phyloP scores from a whole-genome alignment of 106 monocot species.

The Triglochin maritima region DNA sequence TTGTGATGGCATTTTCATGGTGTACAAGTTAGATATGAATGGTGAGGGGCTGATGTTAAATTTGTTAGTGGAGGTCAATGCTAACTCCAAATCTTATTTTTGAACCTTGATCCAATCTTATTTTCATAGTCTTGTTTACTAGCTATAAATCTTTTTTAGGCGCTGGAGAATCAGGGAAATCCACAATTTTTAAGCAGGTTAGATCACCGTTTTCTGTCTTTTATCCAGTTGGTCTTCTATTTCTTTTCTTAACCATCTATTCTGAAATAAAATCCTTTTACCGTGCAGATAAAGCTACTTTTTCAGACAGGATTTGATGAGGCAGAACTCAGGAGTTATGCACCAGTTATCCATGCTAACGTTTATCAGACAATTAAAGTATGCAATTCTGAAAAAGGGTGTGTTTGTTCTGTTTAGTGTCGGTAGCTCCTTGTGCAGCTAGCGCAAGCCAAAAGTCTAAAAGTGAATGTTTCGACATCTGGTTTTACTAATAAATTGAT shows the following conservation, averaged over 20 bases:
- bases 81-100: background rate
- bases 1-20: too few relatives aligned
- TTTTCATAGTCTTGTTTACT: too few relatives aligned
- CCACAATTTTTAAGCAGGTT: slow-evolving; percentile 99
- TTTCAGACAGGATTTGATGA: slow-evolving; percentile 95
- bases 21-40: too few relatives aligned
- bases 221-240: background rate
- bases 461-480: too few relatives aligned
- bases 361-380: slow-evolving; percentile 99
- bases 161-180: slow-evolving; percentile 98
- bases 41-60: too few relatives aligned
- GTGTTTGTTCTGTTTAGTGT: slow-evolving; percentile 52
- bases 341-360: slow-evolving; percentile 88
- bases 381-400: slow-evolving; percentile 72
- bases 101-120: too few relatives aligned
- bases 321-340: slow-evolving; percentile 79
- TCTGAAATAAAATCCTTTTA: background rate
- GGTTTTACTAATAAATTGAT: slow-evolving; percentile 9
- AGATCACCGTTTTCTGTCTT: background rate
- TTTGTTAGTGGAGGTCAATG: background rate
- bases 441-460: too few relatives aligned
- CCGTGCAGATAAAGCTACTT: slow-evolving; percentile 83
- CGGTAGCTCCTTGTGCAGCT: slow-evolving; percentile 6
- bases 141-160: slow-evolving; percentile 24
- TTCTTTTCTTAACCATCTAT: background rate